Evolutionary conservation across 2,329 filamentous ascomycete species (phyloP).

Genomic region (Aspergillus sp.): DNA sequence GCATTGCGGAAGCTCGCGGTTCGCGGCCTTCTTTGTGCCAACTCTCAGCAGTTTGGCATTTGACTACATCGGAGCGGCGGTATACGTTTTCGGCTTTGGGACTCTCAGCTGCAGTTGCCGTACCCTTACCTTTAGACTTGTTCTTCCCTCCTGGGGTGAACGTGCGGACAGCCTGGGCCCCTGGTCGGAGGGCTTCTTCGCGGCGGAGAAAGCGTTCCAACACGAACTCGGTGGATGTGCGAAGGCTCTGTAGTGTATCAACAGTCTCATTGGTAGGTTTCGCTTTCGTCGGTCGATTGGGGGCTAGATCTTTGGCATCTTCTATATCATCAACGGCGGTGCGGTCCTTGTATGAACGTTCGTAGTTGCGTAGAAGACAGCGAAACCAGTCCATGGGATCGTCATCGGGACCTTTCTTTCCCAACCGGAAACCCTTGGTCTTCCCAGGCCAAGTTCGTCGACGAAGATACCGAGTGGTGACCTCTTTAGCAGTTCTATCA

Average conservation of each 20-base stretch:
- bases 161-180: slow-evolving; percentile 67
- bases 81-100: slow-evolving; percentile 70
- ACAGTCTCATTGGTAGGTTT: slow-evolving; percentile 67
- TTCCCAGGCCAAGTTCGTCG: slow-evolving; percentile 80
- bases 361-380: slow-evolving; percentile 72
- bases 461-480: slow-evolving; percentile 87
- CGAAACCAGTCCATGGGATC: slow-evolving; percentile 79
- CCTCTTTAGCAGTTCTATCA: slow-evolving; percentile 89
- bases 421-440: slow-evolving; percentile 82
- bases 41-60: slow-evolving; percentile 87
- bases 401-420: slow-evolving; percentile 59
- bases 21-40: slow-evolving; percentile 96
- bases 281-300: slow-evolving; percentile 66
- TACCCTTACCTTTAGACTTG: slow-evolving; percentile 54
- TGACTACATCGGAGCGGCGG: slow-evolving; percentile 72
- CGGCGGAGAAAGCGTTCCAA: slow-evolving; percentile 83
- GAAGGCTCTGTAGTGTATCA: slow-evolving; percentile 85
- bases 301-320: slow-evolving; percentile 72
- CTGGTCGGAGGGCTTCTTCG: slow-evolving; percentile 79
- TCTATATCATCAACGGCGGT: slow-evolving; percentile 78
- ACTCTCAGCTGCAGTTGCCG: neutral
- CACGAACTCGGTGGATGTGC: slow-evolving; percentile 79
- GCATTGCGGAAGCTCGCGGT: slow-evolving; percentile 67
- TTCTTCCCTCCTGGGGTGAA: slow-evolving; percentile 68
- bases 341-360: slow-evolving; percentile 50